Evolutionary conservation across 2,329 filamentous ascomycete genomes (phyloP).

Genomic region (Epicoccum sorghinum): DNA sequence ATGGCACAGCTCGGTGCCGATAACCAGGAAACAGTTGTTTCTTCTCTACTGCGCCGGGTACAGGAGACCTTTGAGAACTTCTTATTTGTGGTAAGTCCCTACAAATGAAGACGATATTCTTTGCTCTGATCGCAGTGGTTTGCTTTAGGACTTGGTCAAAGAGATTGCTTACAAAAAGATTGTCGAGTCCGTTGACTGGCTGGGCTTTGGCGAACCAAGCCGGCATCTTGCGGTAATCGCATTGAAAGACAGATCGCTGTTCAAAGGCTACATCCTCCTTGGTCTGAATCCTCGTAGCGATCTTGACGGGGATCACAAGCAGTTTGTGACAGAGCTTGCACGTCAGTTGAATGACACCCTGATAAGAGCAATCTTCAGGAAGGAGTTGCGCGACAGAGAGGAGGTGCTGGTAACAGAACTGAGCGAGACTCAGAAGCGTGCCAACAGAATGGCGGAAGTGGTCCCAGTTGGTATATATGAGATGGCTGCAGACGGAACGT

Average conservation of each 20-base stretch:
- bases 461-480: conserved; percentile 15
- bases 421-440: conserved; percentile 6
- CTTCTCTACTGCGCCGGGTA: neutral
- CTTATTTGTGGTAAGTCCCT: neutral
- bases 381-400: neutral
- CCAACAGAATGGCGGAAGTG: conserved; percentile 7
- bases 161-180: neutral
- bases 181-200: conserved; percentile 3
- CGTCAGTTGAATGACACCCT: conserved; percentile 3
- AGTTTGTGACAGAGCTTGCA: conserved; percentile 7
- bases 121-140: neutral
- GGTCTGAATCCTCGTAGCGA: conserved; percentile 8
- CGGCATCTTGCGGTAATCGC: conserved; percentile 5
- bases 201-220: conserved; percentile 13
- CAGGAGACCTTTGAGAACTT: neutral
- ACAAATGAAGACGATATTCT: no score
- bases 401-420: conserved; percentile 4
- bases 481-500: conserved; percentile 3
- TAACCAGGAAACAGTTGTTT: neutral
- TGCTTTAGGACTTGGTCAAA: neutral
- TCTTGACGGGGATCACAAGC: conserved; percentile 9
- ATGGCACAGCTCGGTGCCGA: neutral
- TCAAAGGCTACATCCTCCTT: conserved; percentile 1
- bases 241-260: neutral
- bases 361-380: neutral